Base-by-base conservation (phyloP, 75 land plant species). In the Cupressus sempervirens region DNA sequence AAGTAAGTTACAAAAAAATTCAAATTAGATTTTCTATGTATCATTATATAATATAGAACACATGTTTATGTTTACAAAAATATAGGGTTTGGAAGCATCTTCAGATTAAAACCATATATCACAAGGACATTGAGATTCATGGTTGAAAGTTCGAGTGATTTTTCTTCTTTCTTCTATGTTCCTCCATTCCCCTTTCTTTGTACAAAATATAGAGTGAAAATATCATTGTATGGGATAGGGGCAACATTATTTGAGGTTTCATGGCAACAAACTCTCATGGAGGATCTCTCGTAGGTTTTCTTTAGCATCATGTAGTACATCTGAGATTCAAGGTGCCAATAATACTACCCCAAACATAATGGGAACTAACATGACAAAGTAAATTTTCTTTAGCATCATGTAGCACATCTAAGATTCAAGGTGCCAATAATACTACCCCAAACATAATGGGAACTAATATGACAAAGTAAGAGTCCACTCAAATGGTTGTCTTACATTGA, bases 71-170 rank as follows among this genome's bases (percentile, higher is more conserved):
- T 5, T 80, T 83, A 84, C 93, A 97, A 98, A 97, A 97, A 82
- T 95, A 91, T 86, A 95, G 99, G 83, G 96, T 97, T 56, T 92
- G 98, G 30, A 97, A 94, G 84, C 95, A 92, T 86, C 87, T 89
- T 16, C 92, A 91, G 62, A 87, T 88, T 93, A n/a, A 93, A 82
- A 74, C 85, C 18, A 86, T 80, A 7, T 81, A 5, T 14, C 87
- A 43, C 48, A 94, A 90, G 75, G 82, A 82, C 80, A 89, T 93
- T 93, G 89, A 86, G 83, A 81, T 12, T 75, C 56, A 53, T 14
- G 72, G 29, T 85, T 56, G 85, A 58, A 86, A 58, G 52, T 48
- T 48, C 52, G 12, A 48, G 32, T 30, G 77, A 34, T 48, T 83
- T 35, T 67, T 75, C 45, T 84, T 83, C 65, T 83, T 84, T 86